These are phyloP conservation scores for Boletus eberwhitei DNA, from an alignment of 768 basidiomycete genomes.

Conservation along the genomic window DNA sequence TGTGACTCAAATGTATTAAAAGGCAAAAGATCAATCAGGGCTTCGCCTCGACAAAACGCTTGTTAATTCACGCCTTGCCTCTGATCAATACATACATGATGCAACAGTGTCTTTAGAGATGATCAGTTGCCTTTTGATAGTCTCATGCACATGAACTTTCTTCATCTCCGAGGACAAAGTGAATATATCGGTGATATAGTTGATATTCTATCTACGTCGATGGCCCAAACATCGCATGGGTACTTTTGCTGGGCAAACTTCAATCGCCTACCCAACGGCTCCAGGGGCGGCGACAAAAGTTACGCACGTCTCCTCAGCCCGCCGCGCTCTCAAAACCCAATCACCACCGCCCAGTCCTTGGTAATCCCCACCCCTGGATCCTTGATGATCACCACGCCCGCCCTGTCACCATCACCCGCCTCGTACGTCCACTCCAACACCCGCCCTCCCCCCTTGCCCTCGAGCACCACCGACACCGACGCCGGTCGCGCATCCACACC, in stretches of 20 bases:
- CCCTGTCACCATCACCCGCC: slow-evolving; percentile 53
- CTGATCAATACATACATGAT: neutral
- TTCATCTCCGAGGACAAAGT: neutral
- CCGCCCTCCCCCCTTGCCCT: slow-evolving; percentile 30
- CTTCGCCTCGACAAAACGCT: neutral
- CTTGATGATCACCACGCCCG: slow-evolving; percentile 72
- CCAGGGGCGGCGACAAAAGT: neutral
- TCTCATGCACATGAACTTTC: too few relatives aligned
- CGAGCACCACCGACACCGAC: slow-evolving; percentile 49
- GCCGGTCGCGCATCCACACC: slow-evolving; percentile 65
- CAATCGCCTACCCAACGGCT: neutral
- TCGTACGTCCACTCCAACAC: slow-evolving; percentile 69
- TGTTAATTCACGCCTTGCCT: neutral
- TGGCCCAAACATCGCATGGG: neutral
- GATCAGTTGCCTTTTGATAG: neutral
- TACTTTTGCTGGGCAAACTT: neutral
- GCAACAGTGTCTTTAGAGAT: neutral
- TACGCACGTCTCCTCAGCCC: neutral
- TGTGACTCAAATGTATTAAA: neutral
- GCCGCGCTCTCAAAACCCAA: slow-evolving; percentile 19
- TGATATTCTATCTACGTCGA: neutral
- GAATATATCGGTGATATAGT: neutral
- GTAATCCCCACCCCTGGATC: slow-evolving; percentile 61
- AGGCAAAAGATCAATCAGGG: neutral
- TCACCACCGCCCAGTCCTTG: slow-evolving; percentile 61